phyloP scores from a whole-genome alignment of 768 basidiomycete species.

The Lepiota venenata region DNA sequence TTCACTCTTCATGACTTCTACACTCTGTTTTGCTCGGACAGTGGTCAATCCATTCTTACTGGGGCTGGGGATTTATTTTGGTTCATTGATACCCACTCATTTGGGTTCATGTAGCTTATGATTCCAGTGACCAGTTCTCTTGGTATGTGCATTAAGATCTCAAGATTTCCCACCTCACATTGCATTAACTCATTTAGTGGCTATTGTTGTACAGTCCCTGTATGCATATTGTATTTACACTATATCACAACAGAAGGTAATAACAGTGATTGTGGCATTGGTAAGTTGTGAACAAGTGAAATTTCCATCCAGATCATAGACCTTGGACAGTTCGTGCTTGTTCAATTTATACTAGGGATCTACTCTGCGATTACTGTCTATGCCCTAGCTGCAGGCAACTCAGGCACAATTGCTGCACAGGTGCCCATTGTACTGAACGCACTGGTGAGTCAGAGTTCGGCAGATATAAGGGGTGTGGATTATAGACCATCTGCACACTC shows the following conservation, averaged over 20 bases:
- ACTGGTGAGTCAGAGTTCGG: neutral
- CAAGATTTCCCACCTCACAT: neutral
- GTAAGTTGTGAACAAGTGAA: neutral
- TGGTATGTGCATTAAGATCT: neutral
- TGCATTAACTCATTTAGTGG: neutral
- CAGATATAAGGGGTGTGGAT: neutral
- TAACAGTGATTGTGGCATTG: neutral
- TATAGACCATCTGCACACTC: neutral
- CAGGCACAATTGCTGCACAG: too few species aligned
- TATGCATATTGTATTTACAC: conserved; percentile 5
- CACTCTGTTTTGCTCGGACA: neutral
- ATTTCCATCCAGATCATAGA: neutral
- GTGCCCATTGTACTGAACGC: neutral
- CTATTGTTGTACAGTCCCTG: neutral
- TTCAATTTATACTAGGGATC: neutral
- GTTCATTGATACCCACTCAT: neutral
- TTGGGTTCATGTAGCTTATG: conserved; percentile 5
- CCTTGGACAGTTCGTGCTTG: neutral
- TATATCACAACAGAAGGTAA: neutral
- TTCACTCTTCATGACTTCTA: conserved; percentile 5
- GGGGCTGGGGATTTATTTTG: too few species aligned
- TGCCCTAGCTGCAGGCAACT: neutral
- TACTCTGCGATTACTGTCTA: neutral
- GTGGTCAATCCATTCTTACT: too few species aligned
- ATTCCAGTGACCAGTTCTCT: neutral